Evolutionary conservation across 192 early-diverging fungal species (phyloP), one percentile per base, ranked within the genome.

Genomic region (Gaertneriomyces semiglobifer): DNA sequence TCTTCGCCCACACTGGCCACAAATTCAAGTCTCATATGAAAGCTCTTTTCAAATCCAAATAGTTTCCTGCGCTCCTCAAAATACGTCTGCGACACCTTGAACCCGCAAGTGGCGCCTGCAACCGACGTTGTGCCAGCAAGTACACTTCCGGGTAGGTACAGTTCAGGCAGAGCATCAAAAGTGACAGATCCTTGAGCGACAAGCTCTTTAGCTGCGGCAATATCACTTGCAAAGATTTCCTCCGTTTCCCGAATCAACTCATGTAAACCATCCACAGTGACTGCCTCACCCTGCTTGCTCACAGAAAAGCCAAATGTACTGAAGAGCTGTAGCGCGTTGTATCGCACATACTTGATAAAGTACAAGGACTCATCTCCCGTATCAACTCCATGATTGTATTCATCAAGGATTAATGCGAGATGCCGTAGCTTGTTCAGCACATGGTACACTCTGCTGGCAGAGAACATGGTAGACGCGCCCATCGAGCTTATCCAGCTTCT

Each of bases 21-120:
- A 44, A 45, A 74, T 53, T 81, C 76, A 16, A 81, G 42, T 38
- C 53, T 52, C 16, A 81, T 46, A 46, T 74, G 62, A 60, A 79
- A 81, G 20, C 60, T 65, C 55, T 63, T 73, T 46, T 81, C 73
- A n/a, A 62, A 66, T 4, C 74, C 71, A 48, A 81, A 69, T 11
- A 81, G 52, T 7, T 74, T 74, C 46, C 59, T 54, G 40, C 65
- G 58, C 45, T 79, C 79, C 59, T 81, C 76, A 62, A 71, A 81
- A 59, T 70, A 76, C 10, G 33, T 38, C 47, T 70, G 52, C 46
- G 14, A 14, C 38, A 81, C 77, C 48, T 42, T 40, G 58, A 66
- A 81, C 10, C 52, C 73, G 40, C 74, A 62, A 19, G 47, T 44
- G 11, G 73, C 57, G 25, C 58, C 54, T 10, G 62, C 76, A 19